Evolutionary conservation across 768 basidiomycete genomes (phyloP).

Genomic region (Suillus cothurnatus): DNA sequence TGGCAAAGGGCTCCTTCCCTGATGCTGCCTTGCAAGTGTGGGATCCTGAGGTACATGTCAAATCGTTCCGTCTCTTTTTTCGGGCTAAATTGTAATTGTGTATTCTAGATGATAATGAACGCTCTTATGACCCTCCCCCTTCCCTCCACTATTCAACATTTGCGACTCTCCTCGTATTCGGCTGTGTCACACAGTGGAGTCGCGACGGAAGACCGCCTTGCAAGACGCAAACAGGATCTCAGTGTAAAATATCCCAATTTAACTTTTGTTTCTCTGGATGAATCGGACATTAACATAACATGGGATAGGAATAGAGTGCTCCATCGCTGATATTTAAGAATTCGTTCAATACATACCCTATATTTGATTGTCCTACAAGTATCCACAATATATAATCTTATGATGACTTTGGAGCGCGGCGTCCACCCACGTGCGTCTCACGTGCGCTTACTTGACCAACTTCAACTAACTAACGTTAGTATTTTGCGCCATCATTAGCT

Average conservation of each 20-base stretch:
- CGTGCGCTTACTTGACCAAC: no score
- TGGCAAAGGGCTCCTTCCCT: not conserved
- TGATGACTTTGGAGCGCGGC: no score
- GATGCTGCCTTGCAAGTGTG: not conserved
- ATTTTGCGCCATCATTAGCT: no score
- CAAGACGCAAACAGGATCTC: constrained; percentile 1
- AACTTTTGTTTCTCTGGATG: constrained; percentile 7
- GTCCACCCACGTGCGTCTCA: no score
- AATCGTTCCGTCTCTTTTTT: not conserved
- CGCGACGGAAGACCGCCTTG: not conserved
- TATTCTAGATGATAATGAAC: constrained; percentile 7
- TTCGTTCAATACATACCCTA: no score
- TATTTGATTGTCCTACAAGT: not conserved
- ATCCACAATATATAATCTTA: no score
- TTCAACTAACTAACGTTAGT: no score
- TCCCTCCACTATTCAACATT: constrained; percentile 8
- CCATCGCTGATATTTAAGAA: not conserved
- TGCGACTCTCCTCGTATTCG: not conserved
- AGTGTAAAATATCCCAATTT: constrained; percentile 6
- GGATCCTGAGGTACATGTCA: constrained; percentile 4
- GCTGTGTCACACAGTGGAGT: not conserved
- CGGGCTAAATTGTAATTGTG: not conserved
- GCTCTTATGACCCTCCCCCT: not conserved
- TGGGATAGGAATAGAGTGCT: not conserved
- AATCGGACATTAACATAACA: constrained; percentile 7